Conservation (phyloP, 1,284 basidiomycete species). For the Flammula alnicola region DNA sequence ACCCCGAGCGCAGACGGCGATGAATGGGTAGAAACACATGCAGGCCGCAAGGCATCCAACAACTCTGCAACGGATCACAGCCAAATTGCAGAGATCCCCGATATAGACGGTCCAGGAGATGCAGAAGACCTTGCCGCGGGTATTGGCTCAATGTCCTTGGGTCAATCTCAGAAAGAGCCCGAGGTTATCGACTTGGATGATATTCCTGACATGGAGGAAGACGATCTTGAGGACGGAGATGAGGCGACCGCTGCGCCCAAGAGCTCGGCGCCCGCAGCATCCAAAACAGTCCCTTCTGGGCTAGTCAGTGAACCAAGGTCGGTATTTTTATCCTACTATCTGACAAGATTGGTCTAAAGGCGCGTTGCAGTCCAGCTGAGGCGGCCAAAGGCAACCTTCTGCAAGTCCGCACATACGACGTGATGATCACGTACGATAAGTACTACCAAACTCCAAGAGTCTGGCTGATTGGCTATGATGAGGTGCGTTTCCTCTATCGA, state of each 20-base stretch:
- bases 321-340: no score
- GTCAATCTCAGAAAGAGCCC: slow-evolving; percentile 36
- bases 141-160: slow-evolving; percentile 49
- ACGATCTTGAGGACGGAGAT: slow-evolving; percentile 81
- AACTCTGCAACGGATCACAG: slow-evolving; percentile 60
- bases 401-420: slow-evolving; percentile 98
- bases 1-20: slow-evolving; percentile 60
- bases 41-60: slow-evolving; percentile 61
- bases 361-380: slow-evolving; percentile 53
- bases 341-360: not conserved
- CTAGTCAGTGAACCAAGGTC: no score
- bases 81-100: slow-evolving; percentile 84
- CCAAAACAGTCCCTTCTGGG: slow-evolving; percentile 26
- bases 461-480: slow-evolving; percentile 95
- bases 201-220: slow-evolving; percentile 92
- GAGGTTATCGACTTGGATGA: slow-evolving; percentile 86
- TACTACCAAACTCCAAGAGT: slow-evolving; percentile 96
- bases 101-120: slow-evolving; percentile 57
- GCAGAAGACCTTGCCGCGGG: slow-evolving; percentile 44
- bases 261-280: slow-evolving; percentile 26
- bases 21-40: slow-evolving; percentile 89
- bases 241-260: slow-evolving; percentile 78
- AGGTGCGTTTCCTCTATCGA: slow-evolving; percentile 54
- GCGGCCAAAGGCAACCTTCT: slow-evolving; percentile 82
- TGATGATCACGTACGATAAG: slow-evolving; percentile 99